phyloP scores from a whole-genome alignment of 2,329 filamentous ascomycete species.

The Colletotrichum sp. region DNA sequence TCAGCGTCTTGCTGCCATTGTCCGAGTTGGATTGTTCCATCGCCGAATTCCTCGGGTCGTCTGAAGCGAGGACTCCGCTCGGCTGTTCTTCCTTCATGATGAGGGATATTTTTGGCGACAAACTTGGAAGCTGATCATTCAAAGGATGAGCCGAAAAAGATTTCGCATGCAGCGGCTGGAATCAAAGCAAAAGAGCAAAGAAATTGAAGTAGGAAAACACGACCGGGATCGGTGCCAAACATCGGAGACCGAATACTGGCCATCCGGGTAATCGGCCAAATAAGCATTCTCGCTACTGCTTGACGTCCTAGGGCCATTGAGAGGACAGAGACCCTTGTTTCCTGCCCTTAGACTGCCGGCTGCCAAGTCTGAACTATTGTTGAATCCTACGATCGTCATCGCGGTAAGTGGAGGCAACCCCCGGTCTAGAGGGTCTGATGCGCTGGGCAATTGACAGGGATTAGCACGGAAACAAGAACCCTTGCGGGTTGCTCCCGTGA shows the following conservation, averaged over 20 bases:
- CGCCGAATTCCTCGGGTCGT: not conserved
- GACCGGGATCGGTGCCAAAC: not conserved
- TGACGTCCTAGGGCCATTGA: not conserved
- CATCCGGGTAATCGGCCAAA: not conserved
- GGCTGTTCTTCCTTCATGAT: not conserved
- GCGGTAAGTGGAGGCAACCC: not conserved
- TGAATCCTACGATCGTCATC: not conserved
- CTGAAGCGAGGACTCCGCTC: not conserved
- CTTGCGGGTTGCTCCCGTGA: slow-evolving; percentile 1
- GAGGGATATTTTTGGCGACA: not conserved
- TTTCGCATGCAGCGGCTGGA: not conserved
- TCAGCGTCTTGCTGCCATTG: slow-evolving; percentile 13
- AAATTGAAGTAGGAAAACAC: not conserved
- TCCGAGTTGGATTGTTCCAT: not conserved
- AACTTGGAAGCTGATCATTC: not conserved
- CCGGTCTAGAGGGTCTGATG: not conserved
- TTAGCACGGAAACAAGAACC: slow-evolving; percentile 1
- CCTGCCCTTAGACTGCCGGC: not conserved
- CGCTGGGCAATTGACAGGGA: slow-evolving; percentile 2
- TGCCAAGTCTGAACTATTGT: not conserved
- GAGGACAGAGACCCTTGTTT: not conserved
- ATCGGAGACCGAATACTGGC: not conserved
- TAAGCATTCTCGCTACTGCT: not conserved
- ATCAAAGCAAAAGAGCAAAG: not conserved
- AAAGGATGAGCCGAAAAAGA: not conserved